These are phyloP conservation scores for Cercospora sojina DNA, from an alignment of 2,329 filamentous ascomycete genomes.

Conservation along the genomic window DNA sequence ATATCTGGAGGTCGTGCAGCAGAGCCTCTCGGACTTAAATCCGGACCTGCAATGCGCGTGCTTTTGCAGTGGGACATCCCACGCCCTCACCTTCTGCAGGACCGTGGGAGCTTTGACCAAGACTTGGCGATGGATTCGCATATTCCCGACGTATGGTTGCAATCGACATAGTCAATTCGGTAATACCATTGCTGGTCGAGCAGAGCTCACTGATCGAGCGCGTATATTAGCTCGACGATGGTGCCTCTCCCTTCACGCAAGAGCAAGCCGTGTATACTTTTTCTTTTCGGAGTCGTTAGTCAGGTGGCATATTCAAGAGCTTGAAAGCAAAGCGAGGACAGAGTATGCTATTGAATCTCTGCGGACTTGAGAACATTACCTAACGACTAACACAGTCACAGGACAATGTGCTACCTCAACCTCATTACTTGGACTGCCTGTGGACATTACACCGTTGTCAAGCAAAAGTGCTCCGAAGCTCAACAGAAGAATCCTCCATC, in stretches of 20 bases:
- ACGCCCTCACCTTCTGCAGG: neutral
- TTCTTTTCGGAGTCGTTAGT: neutral
- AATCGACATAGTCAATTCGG: neutral
- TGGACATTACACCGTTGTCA: conserved; percentile 4
- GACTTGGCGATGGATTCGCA: neutral
- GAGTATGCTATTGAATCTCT: neutral
- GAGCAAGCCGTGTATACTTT: neutral
- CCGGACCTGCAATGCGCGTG: neutral
- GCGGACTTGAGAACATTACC: neutral
- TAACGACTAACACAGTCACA: neutral
- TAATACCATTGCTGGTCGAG: neutral
- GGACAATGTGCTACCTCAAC: conserved; percentile 7
- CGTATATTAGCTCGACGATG: neutral
- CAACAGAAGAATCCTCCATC: neutral
- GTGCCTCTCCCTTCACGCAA: neutral
- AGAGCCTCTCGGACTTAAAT: neutral
- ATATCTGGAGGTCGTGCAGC: neutral
- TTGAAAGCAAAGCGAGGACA: neutral
- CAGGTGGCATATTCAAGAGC: neutral
- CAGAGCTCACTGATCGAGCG: neutral
- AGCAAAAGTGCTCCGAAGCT: conserved; percentile 7
- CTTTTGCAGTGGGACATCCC: neutral
- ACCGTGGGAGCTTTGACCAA: neutral
- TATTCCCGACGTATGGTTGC: neutral
- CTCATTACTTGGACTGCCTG: conserved; percentile 7